phyloP scores from a whole-genome alignment of 768 basidiomycete genomes.

The Leccinum variicolor region DNA sequence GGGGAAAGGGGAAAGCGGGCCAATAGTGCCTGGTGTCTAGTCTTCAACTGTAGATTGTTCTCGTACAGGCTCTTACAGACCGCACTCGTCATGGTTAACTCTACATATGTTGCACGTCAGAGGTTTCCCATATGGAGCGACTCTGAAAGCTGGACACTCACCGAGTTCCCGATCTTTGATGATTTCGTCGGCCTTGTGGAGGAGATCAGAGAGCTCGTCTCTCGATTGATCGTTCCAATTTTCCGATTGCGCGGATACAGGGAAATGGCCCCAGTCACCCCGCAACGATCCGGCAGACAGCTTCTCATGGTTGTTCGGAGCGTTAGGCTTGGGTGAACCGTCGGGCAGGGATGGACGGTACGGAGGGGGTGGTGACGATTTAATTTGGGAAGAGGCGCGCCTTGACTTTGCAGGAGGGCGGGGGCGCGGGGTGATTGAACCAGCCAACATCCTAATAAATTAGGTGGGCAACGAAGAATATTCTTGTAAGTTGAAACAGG shows the following conservation, averaged over 20 bases:
- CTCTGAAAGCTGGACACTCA: slow-evolving; percentile 31
- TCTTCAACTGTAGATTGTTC: slow-evolving; percentile 64
- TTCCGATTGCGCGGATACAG: slow-evolving; percentile 32
- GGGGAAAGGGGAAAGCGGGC: slow-evolving; percentile 56
- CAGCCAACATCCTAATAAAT: slow-evolving; percentile 38
- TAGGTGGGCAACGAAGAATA: slow-evolving; percentile 19
- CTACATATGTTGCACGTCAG: slow-evolving; percentile 32
- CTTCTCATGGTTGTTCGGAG: slow-evolving; percentile 31
- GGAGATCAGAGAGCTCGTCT: slow-evolving; percentile 66
- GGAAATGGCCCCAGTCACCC: slow-evolving; percentile 9
- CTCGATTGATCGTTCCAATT: slow-evolving; percentile 67
- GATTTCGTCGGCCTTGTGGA: slow-evolving; percentile 69
- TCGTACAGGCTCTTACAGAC: slow-evolving; percentile 69
- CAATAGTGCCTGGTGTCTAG: slow-evolving; percentile 68
- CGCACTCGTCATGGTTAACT: slow-evolving; percentile 65
- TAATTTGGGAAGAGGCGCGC: slow-evolving; percentile 38
- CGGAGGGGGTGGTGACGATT: slow-evolving; percentile 51
- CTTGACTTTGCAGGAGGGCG: slow-evolving; percentile 68
- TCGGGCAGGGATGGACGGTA: slow-evolving; percentile 43
- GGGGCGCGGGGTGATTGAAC: slow-evolving; percentile 51
- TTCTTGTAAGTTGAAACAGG: slow-evolving; percentile 1
- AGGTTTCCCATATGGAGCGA: slow-evolving; percentile 1
- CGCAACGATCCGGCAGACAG: slow-evolving; percentile 27
- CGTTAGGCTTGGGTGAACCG: slow-evolving; percentile 22
- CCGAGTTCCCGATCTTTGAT: slow-evolving; percentile 78